Base-by-base conservation (phyloP, 768 basidiomycete species). In the Brasilioporus rufonigricans region DNA sequence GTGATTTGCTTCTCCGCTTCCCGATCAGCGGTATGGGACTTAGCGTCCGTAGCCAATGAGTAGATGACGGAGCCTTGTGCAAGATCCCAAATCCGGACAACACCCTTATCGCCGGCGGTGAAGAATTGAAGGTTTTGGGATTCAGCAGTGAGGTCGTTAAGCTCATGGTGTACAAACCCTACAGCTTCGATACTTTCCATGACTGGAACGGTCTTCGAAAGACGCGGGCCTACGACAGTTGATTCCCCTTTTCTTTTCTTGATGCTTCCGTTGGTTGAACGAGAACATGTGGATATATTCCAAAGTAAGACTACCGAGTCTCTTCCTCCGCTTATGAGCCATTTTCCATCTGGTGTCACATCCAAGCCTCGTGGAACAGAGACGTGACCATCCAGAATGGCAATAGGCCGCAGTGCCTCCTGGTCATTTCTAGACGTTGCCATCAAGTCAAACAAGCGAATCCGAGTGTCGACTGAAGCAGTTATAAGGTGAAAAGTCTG, bases 281-380 rank as follows among this genome's bases (percentile, higher is more conserved):
- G 53, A 39, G 54, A 53, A 7, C 36, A 40, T 19, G 57, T 18
- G 26, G 70, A 60, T 29, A 97, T 76, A 64, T 98, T 91, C 97
- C 97, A 99, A 1, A 99, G 77, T 46, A 98, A 73, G 19, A 93
- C 89, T 1, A 98, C 93, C 9, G 92, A 87, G 71, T 99, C 97
- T 54, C 97, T 77, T 26, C 95, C 96, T 16, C 92, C 95, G 53
- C 87, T 93, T 53, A 98, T 75, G 23, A 97, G 80, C 87, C 89
- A 95, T 65, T 84, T 84, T 13, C 95, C 96, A 66, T 98, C 94
- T 8, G 70, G 66, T 5, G 89, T 89, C 23, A 94, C 83, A 62
- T 90, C 93, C 36, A 98, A 77, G 8, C 93, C 94, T 52, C 97
- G 79, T 11, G 96, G 94, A 35, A 98, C 95, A 35, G 91, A 94